These are phyloP conservation scores for Globisporangium middletonii DNA, from an alignment of 352 stramenopile genomes.

Conservation along the genomic window DNA sequence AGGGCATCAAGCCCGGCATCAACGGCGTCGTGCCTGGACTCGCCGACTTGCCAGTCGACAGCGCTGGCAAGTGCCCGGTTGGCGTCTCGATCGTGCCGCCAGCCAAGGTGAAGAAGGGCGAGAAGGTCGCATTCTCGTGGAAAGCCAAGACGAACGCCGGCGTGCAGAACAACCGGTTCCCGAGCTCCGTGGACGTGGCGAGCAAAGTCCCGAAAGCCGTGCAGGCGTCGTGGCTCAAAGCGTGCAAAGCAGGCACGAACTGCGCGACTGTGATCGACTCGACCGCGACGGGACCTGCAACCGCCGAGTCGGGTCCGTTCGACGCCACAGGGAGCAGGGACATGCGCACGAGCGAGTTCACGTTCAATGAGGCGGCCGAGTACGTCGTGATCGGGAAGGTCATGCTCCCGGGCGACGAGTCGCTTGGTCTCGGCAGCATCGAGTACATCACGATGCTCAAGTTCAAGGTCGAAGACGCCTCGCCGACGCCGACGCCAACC, in stretches of 20 bases:
- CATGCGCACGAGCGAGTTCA: constrained; percentile 44
- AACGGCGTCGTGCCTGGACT: constrained; percentile 33
- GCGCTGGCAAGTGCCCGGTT: constrained; percentile 50
- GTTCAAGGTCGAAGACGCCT: constrained; percentile 49
- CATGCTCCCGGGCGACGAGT: constrained; percentile 34
- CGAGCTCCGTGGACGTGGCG: constrained; percentile 43
- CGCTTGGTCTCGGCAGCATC: constrained; percentile 37
- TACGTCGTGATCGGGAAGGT: constrained; percentile 67
- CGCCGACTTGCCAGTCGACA: constrained; percentile 36
- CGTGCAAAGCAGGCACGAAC: constrained; percentile 60
- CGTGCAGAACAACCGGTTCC: constrained; percentile 51
- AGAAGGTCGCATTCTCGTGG: constrained; percentile 54
- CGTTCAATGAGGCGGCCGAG: constrained; percentile 37
- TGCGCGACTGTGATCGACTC: constrained; percentile 43
- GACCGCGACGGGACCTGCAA: constrained; percentile 25
- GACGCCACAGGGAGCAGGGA: constrained; percentile 33
- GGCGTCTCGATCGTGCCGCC: constrained; percentile 32
- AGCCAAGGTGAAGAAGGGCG: constrained; percentile 40
- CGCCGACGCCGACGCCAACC: constrained; percentile 13
- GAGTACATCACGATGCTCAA: constrained; percentile 71
- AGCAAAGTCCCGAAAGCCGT: constrained; percentile 30
- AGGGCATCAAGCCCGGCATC: constrained; percentile 29
- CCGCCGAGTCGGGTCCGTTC: constrained; percentile 33
- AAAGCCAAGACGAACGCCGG: constrained; percentile 23
- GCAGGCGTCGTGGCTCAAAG: constrained; percentile 38